Percentiles rank a stretch among this genome's conserved stretches.
phyloP scores from a whole-genome alignment of 2,329 filamentous ascomycete species.

The Podosphaera leucotricha region DNA sequence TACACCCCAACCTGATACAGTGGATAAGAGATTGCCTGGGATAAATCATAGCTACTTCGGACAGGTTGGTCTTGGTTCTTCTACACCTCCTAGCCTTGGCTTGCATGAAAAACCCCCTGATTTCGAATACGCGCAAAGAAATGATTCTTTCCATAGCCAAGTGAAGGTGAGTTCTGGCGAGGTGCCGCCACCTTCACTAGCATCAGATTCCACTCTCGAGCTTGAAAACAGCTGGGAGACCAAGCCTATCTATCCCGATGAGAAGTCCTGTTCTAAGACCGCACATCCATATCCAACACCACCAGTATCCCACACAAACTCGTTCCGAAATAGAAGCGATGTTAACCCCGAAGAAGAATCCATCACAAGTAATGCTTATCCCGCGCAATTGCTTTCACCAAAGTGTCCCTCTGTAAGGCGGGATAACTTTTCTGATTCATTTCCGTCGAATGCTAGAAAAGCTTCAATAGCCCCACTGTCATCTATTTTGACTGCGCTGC shows the following conservation, averaged over 20 bases:
- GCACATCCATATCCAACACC: slow-evolving; percentile 31
- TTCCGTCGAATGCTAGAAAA: slow-evolving; percentile 21
- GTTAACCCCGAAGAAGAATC: slow-evolving; percentile 18
- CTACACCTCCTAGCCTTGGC: slow-evolving; percentile 18
- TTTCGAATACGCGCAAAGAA: slow-evolving; percentile 7
- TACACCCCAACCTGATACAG: slow-evolving; percentile 78
- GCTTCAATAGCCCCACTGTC: slow-evolving; percentile 34
- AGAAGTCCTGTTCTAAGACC: slow-evolving; percentile 6
- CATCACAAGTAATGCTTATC: slow-evolving; percentile 14
- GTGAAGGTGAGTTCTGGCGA: slow-evolving; percentile 8
- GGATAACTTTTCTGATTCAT: slow-evolving; percentile 22
- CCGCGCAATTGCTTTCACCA: not conserved
- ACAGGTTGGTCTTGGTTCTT: slow-evolving; percentile 89
- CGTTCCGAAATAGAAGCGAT: slow-evolving; percentile 22
- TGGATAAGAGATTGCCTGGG: slow-evolving; percentile 84
- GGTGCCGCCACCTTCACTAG: slow-evolving; percentile 8
- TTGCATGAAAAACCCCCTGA: slow-evolving; percentile 12
- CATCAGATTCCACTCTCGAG: slow-evolving; percentile 10
- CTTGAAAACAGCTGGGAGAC: slow-evolving; percentile 9
- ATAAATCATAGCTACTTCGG: slow-evolving; percentile 92
- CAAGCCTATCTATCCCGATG: slow-evolving; percentile 8
- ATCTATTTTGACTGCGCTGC: slow-evolving; percentile 40
- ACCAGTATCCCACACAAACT: slow-evolving; percentile 26
- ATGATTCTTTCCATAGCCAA: slow-evolving; percentile 6
- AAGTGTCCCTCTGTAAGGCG: slow-evolving; percentile 7